A percentile compares a stretch with the other conserved stretches of the same genome.
Conservation (phyloP, 2,329 filamentous ascomycete genomes). For the Tolypocladium album region DNA sequence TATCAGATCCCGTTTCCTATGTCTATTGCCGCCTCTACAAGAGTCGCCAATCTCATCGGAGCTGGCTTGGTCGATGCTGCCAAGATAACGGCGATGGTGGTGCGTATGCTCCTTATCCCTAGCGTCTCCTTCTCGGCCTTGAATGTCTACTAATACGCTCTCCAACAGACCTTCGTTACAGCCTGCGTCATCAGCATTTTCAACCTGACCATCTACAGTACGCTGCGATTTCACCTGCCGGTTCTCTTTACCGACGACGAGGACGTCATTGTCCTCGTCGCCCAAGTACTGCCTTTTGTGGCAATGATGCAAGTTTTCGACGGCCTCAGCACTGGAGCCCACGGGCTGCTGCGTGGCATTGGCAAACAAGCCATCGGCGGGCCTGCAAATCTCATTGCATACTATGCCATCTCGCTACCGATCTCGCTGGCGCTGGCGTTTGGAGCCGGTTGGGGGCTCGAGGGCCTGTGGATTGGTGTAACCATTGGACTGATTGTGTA, state of each 20-base stretch:
- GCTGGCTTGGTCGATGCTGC: constrained; percentile 74
- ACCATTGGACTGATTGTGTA: constrained; percentile 58
- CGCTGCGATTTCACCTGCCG: constrained; percentile 63
- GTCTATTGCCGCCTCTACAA: constrained; percentile 77
- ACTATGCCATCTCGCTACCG: constrained; percentile 79
- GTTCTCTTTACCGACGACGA: constrained; percentile 66
- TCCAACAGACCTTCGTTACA: constrained; percentile 41
- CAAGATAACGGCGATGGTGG: constrained; percentile 69
- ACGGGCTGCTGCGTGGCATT: constrained; percentile 76
- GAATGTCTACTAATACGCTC: not conserved
- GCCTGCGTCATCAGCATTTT: constrained; percentile 64
- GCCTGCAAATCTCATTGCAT: constrained; percentile 75
- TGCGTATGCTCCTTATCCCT: constrained; percentile 20
- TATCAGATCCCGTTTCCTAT: constrained; percentile 92
- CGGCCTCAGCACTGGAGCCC: constrained; percentile 65
- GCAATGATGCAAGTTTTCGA: constrained; percentile 89
- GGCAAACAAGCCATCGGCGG: constrained; percentile 85
- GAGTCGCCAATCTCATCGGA: constrained; percentile 86
- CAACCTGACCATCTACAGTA: constrained; percentile 61
- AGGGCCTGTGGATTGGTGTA: constrained; percentile 73
- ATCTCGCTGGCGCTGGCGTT: constrained; percentile 73
- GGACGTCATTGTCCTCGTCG: constrained; percentile 58
- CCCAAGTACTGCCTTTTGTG: constrained; percentile 64
- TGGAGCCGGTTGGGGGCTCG: constrained; percentile 62
- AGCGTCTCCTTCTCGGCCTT: not conserved